Evolutionary conservation across 306 rosid species (phyloP).

Genomic region (peach (Prunus persica)): Prunus_persica_NCBIv2 NC_034009.1:29331001-29331500

Average conservation of each 20-base stretch:
- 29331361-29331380: constrained; percentile 62
- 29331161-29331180: constrained; percentile 15
- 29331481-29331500: neutral
- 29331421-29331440: constrained; percentile 31
- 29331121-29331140: constrained; percentile 34
- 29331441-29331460: constrained; percentile 37
- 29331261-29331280: constrained; percentile 14
- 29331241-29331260: constrained; percentile 29
- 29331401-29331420: constrained; percentile 66
- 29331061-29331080: constrained; percentile 37
- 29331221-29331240: constrained; percentile 21
- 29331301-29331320: constrained; percentile 43
- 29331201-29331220: constrained; percentile 34
- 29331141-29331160: constrained; percentile 48
- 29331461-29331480: constrained; percentile 25
- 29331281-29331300: constrained; percentile 5
- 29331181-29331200: constrained; percentile 27
- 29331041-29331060: constrained; percentile 18
- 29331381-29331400: constrained; percentile 56
- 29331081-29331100: constrained; percentile 38
- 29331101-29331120: constrained; percentile 24
- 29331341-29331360: constrained; percentile 61
- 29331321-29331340: constrained; percentile 71
- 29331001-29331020: neutral
- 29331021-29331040: neutral